phyloP scores from a whole-genome alignment of 2,329 filamentous ascomycete genomes.

The Lanzia echinophila region DNA sequence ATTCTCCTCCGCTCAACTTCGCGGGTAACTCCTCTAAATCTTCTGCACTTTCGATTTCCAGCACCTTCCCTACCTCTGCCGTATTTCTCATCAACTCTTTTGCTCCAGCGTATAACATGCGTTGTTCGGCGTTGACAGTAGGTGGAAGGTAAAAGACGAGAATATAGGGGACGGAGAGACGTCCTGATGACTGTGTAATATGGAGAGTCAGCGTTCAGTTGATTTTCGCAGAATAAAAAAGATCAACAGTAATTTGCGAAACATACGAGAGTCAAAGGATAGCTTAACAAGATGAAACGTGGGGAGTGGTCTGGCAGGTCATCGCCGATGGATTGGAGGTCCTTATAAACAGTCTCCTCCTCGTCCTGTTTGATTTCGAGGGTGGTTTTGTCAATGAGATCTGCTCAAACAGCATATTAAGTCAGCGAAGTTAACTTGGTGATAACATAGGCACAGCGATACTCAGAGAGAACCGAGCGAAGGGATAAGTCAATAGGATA shows the following conservation, averaged over 20 bases:
- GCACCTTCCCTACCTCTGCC: slow-evolving; percentile 78
- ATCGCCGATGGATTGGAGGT: slow-evolving; percentile 73
- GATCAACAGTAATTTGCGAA: neutral
- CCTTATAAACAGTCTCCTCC: slow-evolving; percentile 69
- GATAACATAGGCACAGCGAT: neutral
- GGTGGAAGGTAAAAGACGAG: slow-evolving; percentile 90
- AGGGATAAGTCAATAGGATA: slow-evolving; percentile 6
- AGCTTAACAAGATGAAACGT: slow-evolving; percentile 82
- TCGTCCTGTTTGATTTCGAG: slow-evolving; percentile 84
- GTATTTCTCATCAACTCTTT: slow-evolving; percentile 95
- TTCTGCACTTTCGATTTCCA: slow-evolving; percentile 76
- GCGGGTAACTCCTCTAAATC: slow-evolving; percentile 77
- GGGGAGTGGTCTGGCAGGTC: slow-evolving; percentile 90
- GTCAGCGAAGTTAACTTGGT: slow-evolving; percentile 6
- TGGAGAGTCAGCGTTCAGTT: neutral
- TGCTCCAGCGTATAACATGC: slow-evolving; percentile 93
- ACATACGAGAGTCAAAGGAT: slow-evolving; percentile 77
- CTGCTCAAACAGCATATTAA: slow-evolving; percentile 39
- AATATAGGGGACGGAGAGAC: slow-evolving; percentile 85
- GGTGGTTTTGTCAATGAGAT: slow-evolving; percentile 83
- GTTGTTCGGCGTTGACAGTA: slow-evolving; percentile 78
- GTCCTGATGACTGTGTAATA: slow-evolving; percentile 63
- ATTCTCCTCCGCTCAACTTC: slow-evolving; percentile 40
- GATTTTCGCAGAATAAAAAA: neutral
- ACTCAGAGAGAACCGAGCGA: neutral